phyloP scores from a whole-genome alignment of 2,329 filamentous ascomycete species.

The Fusarium falciforme region DNA sequence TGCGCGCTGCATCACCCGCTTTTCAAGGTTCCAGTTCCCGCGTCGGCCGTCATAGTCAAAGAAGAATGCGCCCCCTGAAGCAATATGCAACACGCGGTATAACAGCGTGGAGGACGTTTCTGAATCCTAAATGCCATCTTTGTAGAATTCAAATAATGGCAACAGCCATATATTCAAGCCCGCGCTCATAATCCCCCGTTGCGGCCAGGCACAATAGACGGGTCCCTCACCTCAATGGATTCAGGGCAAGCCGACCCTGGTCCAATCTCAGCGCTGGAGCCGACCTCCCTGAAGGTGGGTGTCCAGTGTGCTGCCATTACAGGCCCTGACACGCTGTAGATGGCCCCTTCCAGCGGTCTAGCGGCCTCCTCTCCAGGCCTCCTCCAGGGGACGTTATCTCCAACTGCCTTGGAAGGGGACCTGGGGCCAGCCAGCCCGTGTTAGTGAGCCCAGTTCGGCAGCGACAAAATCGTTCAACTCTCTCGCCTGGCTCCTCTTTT shows the following conservation, averaged over 20 bases:
- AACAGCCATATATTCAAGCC: slow-evolving; percentile 7
- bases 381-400: slow-evolving; percentile 8
- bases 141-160: slow-evolving; percentile 1
- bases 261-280: slow-evolving; percentile 27
- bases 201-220: slow-evolving; percentile 11
- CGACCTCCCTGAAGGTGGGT: slow-evolving; percentile 6
- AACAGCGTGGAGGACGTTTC: slow-evolving; percentile 2
- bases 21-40: slow-evolving; percentile 31
- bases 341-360: slow-evolving; percentile 8
- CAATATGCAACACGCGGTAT: slow-evolving; percentile 6
- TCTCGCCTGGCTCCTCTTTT: slow-evolving; percentile 56
- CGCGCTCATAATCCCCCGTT: background rate
- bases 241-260: slow-evolving; percentile 37
- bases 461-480: slow-evolving; percentile 57
- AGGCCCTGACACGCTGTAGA: slow-evolving; percentile 8
- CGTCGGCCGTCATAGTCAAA: slow-evolving; percentile 15
- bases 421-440: slow-evolving; percentile 30
- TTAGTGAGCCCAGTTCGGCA: slow-evolving; percentile 45
- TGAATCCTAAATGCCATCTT: slow-evolving; percentile 7
- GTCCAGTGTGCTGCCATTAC: slow-evolving; percentile 11
- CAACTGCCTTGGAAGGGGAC: slow-evolving; percentile 12
- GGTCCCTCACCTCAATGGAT: slow-evolving; percentile 24
- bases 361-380: slow-evolving; percentile 16
- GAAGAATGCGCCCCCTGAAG: slow-evolving; percentile 32
- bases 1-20: slow-evolving; percentile 37